Conservation (phyloP, 2,329 filamentous ascomycete species). For the Aureobasidium sp. region DNA sequence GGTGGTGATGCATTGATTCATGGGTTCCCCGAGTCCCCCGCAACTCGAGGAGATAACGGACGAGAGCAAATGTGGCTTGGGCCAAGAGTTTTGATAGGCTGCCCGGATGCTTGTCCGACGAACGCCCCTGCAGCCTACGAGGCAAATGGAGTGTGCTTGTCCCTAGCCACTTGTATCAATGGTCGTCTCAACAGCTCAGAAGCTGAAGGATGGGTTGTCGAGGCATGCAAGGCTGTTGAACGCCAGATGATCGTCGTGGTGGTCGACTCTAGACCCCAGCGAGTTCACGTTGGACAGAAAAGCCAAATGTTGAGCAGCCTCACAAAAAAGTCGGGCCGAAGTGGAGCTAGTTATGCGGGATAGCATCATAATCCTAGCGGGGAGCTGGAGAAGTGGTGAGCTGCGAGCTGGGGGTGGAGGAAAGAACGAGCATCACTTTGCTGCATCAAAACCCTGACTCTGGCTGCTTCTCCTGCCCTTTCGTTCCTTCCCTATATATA, state of each 20-base stretch:
- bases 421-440: background rate
- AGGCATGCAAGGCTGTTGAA: background rate
- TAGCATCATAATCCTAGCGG: conserved; percentile 9
- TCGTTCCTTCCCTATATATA: background rate
- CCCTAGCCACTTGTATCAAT: background rate
- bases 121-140: background rate
- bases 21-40: no score
- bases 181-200: background rate
- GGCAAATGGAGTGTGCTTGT: no score
- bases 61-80: background rate
- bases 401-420: background rate
- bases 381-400: conserved; percentile 2
- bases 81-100: background rate
- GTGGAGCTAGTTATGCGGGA: conserved; percentile 8
- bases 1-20: background rate
- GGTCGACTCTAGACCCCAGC: background rate
- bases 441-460: conserved; percentile 5
- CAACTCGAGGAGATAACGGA: background rate
- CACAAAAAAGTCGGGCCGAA: background rate
- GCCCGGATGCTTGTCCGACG: background rate
- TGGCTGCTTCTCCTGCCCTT: background rate
- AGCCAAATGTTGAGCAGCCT: background rate
- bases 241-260: background rate
- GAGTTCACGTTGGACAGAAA: background rate
- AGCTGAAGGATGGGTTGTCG: background rate